A percentile compares a stretch with the other conserved stretches of the same genome.
Evolutionary conservation across 1,284 basidiomycete genomes (phyloP).

Genomic region (Bondarzewia mesenterica): DNA sequence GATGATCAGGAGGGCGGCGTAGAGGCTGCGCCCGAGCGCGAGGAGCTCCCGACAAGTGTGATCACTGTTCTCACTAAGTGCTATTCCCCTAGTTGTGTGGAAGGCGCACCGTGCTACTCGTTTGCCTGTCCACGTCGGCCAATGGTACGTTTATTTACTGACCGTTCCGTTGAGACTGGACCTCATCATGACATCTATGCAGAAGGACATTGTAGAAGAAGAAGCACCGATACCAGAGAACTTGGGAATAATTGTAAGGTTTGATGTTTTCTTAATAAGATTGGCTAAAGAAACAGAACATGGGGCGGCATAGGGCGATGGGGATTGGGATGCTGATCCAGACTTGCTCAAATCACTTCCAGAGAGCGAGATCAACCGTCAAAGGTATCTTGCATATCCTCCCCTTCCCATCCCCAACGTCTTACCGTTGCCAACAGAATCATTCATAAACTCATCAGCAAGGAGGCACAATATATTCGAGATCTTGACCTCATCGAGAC

Average conservation of each 20-base stretch:
- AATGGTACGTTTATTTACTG: constrained; percentile 30
- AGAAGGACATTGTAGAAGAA: background rate
- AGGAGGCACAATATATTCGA: constrained; percentile 86
- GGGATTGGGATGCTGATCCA: constrained; percentile 75
- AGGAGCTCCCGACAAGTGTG: constrained; percentile 82
- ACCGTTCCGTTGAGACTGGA: background rate
- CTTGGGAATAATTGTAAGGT: no score
- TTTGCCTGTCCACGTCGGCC: constrained; percentile 58
- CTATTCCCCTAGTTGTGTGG: constrained; percentile 77
- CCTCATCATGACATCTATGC: no score
- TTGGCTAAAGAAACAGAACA: no score
- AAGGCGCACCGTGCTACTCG: constrained; percentile 62
- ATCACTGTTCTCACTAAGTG: constrained; percentile 76
- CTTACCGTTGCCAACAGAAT: constrained; percentile 32
- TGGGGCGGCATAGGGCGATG: constrained; percentile 4
- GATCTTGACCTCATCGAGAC: constrained; percentile 84
- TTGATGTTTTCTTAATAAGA: no score
- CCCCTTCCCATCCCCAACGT: background rate
- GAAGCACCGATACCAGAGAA: background rate
- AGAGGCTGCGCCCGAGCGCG: constrained; percentile 48
- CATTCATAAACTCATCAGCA: constrained; percentile 86
- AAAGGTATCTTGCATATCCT: constrained; percentile 53
- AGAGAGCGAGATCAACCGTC: constrained; percentile 75
- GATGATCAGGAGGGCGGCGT: constrained; percentile 71
- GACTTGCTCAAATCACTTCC: constrained; percentile 63